Evolutionary conservation across 2,329 filamentous ascomycete species (phyloP), one percentile per base, ranked within the genome.

Genomic region (Penicillium sp.): DNA sequence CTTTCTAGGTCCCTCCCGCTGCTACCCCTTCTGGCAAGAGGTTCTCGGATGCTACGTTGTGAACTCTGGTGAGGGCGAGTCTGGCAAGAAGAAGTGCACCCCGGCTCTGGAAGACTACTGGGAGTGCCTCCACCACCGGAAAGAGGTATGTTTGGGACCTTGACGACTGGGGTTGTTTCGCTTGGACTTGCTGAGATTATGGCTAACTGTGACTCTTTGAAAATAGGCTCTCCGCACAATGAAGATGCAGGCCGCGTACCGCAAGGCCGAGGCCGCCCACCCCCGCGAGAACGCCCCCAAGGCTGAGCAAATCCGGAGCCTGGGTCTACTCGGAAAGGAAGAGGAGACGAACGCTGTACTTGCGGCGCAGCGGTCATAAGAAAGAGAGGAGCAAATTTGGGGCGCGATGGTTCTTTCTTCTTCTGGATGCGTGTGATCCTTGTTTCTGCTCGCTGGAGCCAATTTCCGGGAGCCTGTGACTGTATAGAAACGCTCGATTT

Each of bases 21-120:
- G 95, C 87, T 98, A 96, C 83, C 91, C 93, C 75, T 99, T 97
- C 87, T 99, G 95, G 95, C 95, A 99, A 82, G 95, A 99, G 81
- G 88, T 98, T 66, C 90, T 99, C 76, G 92, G 92, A 72, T 99
- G 95, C 87, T 99, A 99, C 78, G 92, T 97, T 61, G 88, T 96
- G 75, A 98, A 98, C 82, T 92, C 92, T 56, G 85, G 84, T 66
- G 82, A 89, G 65, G 90, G 94, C 56, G 89, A 93, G 73, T 83
- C 87, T 67, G 91, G 91, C 68, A 95, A 93, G 82, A 89, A 88
- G 78, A 96, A 96, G 81, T 99, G 96, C 77, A 81, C 84, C 18
- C 89, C 90, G 16, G 85, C 87, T 4, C 83, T 98, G 66, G 95
- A 99, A 77, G 95, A 99, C 77, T 99, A 99, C 83, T 96, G 97